Evolutionary conservation across 1,284 basidiomycete genomes (phyloP), one percentile per base, ranked within the genome.

Genomic region (Porogramme epimiltina): DNA sequence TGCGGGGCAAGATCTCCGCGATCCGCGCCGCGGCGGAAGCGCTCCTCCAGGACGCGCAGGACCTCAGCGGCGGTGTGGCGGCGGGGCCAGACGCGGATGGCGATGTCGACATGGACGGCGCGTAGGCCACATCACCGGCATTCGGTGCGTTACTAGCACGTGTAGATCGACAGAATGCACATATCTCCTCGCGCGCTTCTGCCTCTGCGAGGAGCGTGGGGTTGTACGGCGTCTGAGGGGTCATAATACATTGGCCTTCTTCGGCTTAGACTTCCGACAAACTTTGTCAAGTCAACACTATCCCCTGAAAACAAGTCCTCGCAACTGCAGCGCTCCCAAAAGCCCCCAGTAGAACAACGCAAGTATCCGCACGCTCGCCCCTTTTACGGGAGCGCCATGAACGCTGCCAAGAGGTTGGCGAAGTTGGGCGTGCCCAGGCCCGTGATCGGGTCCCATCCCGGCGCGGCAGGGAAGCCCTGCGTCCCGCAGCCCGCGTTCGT

Each of bases 1-100:
- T 98, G 81, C 80, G 92, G 34, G 75, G 77, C 36, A 98, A 98
- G 70, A 84, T 98, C 40, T 71, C 78, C 3, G 73, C 69, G 3
- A 75, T 92, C 13, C 76, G 78, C 45, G 68, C 71, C 10, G 87
- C 85, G 0, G 85, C 83, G 1, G 78, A 84, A 64, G 77, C 73
- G 11, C 67, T 90, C 15, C 65, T 79, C 28, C 67, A 71, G 41
- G 68, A 71, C 49, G 51, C 56, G 28, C 59, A 62, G 46, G 64
- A 51, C 22, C 40, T 54, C 40, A 53, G 47, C 5, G 22, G 42
- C 4, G 46, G 31, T 11, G 48, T 43, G 2, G 56, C 20, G 3
- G 46, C 40, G 3, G 61, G 45, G 0, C 50, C 58, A 9, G 59
- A 60, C 24, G 62, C 57, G 4, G 68, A 60, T 40, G 72, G 64